phyloP scores from a whole-genome alignment of 306 rosid genomes.

The Casuarina glauca region DNA sequence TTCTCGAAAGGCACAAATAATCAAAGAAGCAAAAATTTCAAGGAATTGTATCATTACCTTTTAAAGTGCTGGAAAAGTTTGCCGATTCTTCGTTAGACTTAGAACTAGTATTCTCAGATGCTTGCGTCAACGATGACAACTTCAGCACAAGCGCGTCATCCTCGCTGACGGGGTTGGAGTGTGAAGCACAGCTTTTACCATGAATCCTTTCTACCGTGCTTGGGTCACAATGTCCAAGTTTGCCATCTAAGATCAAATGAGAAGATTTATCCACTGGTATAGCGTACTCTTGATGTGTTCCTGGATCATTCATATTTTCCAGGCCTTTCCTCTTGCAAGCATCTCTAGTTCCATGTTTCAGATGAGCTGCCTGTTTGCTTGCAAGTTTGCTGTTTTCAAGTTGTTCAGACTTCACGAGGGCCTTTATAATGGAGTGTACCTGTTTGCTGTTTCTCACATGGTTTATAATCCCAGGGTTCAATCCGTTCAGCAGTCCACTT shows the following conservation, averaged over 20 bases:
- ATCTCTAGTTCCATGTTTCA: conserved; percentile 37
- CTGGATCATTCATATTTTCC: conserved; percentile 39
- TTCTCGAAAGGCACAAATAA: conserved; percentile 8
- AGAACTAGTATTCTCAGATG: conserved; percentile 50
- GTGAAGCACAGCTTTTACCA: conserved; percentile 37
- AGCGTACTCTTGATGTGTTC: conserved; percentile 39
- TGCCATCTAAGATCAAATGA: conserved; percentile 34
- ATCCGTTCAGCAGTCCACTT: conserved; percentile 87
- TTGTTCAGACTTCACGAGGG: conserved; percentile 77
- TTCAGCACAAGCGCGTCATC: conserved; percentile 56
- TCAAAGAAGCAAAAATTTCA: neutral
- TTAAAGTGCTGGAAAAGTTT: conserved; percentile 51
- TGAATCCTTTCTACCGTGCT: conserved; percentile 37
- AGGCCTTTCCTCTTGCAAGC: conserved; percentile 37
- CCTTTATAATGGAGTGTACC: conserved; percentile 89
- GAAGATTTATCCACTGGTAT: conserved; percentile 34
- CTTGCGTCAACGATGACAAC: conserved; percentile 58
- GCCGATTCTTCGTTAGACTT: conserved; percentile 64
- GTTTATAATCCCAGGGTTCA: conserved; percentile 97
- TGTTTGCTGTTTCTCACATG: conserved; percentile 95
- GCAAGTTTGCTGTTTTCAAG: conserved; percentile 47
- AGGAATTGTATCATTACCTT: conserved; percentile 47
- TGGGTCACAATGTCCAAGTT: conserved; percentile 33
- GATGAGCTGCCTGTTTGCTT: conserved; percentile 49
- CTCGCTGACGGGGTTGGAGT: conserved; percentile 37